Base-by-base conservation (phyloP, 2,329 filamentous ascomycete genomes). In the Sordariomycetes sp. region DNA sequence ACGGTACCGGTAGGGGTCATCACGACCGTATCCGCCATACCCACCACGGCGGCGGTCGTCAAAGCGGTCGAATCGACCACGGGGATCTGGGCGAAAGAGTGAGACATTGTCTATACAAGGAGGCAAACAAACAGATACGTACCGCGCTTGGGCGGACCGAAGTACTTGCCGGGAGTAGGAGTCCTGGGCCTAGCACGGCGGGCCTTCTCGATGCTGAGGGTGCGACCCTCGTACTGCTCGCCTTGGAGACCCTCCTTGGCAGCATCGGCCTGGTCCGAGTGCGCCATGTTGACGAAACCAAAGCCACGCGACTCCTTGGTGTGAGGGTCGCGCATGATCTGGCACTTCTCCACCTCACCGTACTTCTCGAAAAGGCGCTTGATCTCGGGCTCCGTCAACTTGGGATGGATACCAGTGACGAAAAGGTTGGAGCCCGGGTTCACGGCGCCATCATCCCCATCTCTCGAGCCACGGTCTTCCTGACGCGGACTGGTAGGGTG, bases 291-390 rank as follows among this genome's bases (percentile, higher is more conserved):
- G 70, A 99, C 94, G 76, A 99, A 99, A 58, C 94, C 94, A 64
- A 99, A 99, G 63, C 94, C 94, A 73, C 94, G 94, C 65, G 92
- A 97, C 74, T 99, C 94, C 76, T 96, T 95, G 67, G 89, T 95
- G 74, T 99, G 94, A 61, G 94, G 94, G 69, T 99, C 94, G 68
- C 92, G 85, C 94, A 99, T 99, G 76, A 99, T 99, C 72, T 96
- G 95, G 77, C 92, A 97, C 76, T 95, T 97, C 76, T 97, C 92
- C 56, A 99, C 94, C 69, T 96, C 90, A 64, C 94, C 94, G 67
- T 97, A 97, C 75, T 97, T 99, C 76, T 96, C 90, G 68, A 99
- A 99, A 63, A 99, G 85, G 70, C 90, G 90, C 57, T 88, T 87
- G 61, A 99, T 89, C 69, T 97, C 94, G 17, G 85, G 81, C 72